Evolutionary conservation across 1,139 yeast species (phyloP).

Genomic region (Suhomyces atakaporum): DNA sequence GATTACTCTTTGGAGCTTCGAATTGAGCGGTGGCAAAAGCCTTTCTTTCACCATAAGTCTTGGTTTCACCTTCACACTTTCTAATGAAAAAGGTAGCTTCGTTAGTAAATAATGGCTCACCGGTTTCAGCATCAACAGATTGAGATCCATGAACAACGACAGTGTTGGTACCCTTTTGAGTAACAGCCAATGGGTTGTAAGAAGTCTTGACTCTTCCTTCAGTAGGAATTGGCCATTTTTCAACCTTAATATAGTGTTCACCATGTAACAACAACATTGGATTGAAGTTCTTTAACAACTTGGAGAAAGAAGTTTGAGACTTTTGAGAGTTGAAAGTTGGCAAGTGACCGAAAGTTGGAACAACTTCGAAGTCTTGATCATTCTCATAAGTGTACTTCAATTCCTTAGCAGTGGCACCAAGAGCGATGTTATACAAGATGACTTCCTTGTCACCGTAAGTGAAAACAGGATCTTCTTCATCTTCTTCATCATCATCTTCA

Average conservation of each 20-base stretch:
- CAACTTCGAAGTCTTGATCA: slow-evolving; percentile 75
- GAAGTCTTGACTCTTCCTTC: slow-evolving; percentile 64
- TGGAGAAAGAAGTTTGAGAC: slow-evolving; percentile 54
- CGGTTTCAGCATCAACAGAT: slow-evolving; percentile 69
- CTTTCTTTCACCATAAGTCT: slow-evolving; percentile 48
- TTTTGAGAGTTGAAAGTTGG: slow-evolving; percentile 60
- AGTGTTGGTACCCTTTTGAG: slow-evolving; percentile 89
- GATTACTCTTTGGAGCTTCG: slow-evolving; percentile 62
- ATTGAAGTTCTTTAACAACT: slow-evolving; percentile 76
- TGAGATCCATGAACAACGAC: slow-evolving; percentile 75
- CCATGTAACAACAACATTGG: slow-evolving; percentile 92
- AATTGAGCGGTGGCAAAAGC: slow-evolving; percentile 66
- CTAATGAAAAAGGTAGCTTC: slow-evolving; percentile 87
- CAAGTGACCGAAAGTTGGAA: slow-evolving; percentile 91
- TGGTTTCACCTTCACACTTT: slow-evolving; percentile 72
- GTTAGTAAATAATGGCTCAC: slow-evolving; percentile 72
- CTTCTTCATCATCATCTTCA: slow-evolving; percentile 54
- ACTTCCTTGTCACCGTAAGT: slow-evolving; percentile 67
- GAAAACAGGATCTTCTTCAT: slow-evolving; percentile 49
- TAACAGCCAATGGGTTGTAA: slow-evolving; percentile 67
- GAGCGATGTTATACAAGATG: slow-evolving; percentile 83
- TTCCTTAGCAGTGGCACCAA: slow-evolving; percentile 83
- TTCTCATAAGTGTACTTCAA: slow-evolving; percentile 81
- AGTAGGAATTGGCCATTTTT: slow-evolving; percentile 79
- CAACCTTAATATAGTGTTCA: slow-evolving; percentile 85